Base-by-base conservation (phyloP, 352 stramenopile species). In the Globisporangium paddicum region DNA sequence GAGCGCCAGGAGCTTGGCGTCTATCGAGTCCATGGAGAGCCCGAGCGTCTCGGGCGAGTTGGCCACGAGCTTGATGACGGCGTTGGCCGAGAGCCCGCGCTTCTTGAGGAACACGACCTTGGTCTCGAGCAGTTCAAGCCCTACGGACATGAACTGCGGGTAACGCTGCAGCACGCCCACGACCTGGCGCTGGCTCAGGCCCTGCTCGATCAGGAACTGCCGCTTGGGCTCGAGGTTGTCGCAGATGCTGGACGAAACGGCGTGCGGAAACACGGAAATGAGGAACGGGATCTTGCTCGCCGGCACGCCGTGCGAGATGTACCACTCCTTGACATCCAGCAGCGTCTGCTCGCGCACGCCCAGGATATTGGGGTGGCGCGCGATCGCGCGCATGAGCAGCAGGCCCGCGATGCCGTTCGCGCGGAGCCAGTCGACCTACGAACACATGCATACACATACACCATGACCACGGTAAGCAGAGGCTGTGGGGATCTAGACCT, bases 181-280 rank as follows among this genome's bases (percentile, higher is more conserved):
- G 13, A 89, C 65, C 25, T 85, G 69, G 19, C 53, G 25, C 14
- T 76, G 34, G 26, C 50, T 60, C 30, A 79, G 62, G 6, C 79
- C 79, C 21, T 74, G 23, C 14, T 68, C 34, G 32, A 58, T 57
- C 14, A 87, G 58, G 28, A 71, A 62, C 11, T 70, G 50, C 2
- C 80, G 48, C 60, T 89, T 89, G 0, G 46, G n/a, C 19, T 87
- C 59, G 35, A 86, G 58, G 37, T 71, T 86, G 21, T 69, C 53
- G 0, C 50, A 19, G n/a, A 69, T 66, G 42, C 47, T 77, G 26
- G 64, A 67, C 5, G 66, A 76, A 19, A 66, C 45, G 16, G 50
- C 68, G 25, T 76, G 64, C 0, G 79, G 79, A 59, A 83, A 85
- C 18, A 86, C 58, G 11, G 61, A 67, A 41, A 86, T 71, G 23